Conservation (phyloP, 2,329 filamentous ascomycete species). For the Cladorrhinum sp. region DNA sequence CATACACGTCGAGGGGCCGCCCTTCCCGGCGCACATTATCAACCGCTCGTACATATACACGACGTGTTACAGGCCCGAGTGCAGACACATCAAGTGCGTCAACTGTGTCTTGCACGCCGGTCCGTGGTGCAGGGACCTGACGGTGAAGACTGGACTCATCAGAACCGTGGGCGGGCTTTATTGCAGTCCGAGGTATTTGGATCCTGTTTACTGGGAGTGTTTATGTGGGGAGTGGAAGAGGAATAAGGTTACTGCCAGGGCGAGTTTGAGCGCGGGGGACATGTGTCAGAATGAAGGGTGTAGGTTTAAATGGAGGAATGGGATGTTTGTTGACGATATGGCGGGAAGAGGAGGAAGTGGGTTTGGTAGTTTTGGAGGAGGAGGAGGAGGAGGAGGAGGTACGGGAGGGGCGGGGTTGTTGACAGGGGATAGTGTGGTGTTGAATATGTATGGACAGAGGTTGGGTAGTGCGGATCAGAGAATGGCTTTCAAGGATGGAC, state of each 20-base stretch:
- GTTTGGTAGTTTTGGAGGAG: no score
- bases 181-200: slow-evolving; percentile 17
- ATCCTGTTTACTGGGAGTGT: slow-evolving; percentile 25
- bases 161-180: slow-evolving; percentile 22
- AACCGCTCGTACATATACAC: background rate
- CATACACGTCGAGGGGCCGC: slow-evolving; percentile 5
- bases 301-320: slow-evolving; percentile 3
- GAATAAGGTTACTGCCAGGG: slow-evolving; percentile 13
- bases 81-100: slow-evolving; percentile 18
- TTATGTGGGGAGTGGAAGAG: slow-evolving; percentile 21
- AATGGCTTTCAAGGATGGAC: slow-evolving; percentile 17
- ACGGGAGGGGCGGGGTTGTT: no score
- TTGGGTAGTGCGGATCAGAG: slow-evolving; percentile 26
- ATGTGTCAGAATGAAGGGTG: slow-evolving; percentile 10
- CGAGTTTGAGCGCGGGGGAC: slow-evolving; percentile 4
- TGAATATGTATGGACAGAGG: slow-evolving; percentile 26
- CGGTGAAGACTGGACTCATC: slow-evolving; percentile 12
- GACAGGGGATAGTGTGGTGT: slow-evolving; percentile 16
- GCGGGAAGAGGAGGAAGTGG: background rate
- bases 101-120: slow-evolving; percentile 21
- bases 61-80: slow-evolving; percentile 10
- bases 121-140: background rate
- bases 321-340: background rate
- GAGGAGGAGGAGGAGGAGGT: no score
- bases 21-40: background rate